These are phyloP conservation scores for Phylloporus sp. DNA, from an alignment of 768 basidiomycete genomes.

Conservation along the genomic window DNA sequence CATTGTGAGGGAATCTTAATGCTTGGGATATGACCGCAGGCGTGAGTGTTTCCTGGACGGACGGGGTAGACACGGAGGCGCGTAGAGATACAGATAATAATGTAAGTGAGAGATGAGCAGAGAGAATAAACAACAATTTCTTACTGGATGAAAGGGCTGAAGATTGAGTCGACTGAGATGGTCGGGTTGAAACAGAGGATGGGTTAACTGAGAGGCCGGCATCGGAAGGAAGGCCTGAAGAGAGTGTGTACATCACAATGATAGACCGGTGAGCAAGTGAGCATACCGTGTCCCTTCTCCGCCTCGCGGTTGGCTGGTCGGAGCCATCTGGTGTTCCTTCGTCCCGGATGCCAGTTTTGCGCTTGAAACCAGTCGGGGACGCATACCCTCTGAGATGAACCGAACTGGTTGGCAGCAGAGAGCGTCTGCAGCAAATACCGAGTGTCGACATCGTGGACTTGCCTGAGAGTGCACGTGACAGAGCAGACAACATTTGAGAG, in stretches of 20 bases:
- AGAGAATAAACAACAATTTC: slow-evolving; percentile 8
- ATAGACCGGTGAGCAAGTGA: background rate
- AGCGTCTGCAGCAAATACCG: slow-evolving; percentile 8
- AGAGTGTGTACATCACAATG: background rate
- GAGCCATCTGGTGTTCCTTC: slow-evolving; percentile 10
- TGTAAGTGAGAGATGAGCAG: background rate
- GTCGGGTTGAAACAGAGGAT: slow-evolving; percentile 41
- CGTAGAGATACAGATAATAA: no score
- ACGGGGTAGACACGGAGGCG: background rate
- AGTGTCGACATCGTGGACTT: slow-evolving; percentile 12
- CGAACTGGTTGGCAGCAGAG: background rate
- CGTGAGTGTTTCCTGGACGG: slow-evolving; percentile 30
- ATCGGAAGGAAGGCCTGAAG: slow-evolving; percentile 43
- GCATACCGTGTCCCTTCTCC: slow-evolving; percentile 24
- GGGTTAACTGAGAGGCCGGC: slow-evolving; percentile 34
- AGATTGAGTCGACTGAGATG: slow-evolving; percentile 33
- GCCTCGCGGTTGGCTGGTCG: slow-evolving; percentile 20
- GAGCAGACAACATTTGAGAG: background rate
- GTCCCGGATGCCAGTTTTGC: slow-evolving; percentile 14
- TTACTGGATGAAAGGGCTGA: slow-evolving; percentile 43
- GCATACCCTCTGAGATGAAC: slow-evolving; percentile 14
- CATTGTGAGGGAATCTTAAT: slow-evolving; percentile 41
- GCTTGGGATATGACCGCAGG: slow-evolving; percentile 41
- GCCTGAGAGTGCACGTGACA: background rate
- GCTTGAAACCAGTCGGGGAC: slow-evolving; percentile 19